Base-by-base conservation (phyloP, 805 yeast species). In the Dipodascopsis uninucleata region DNA sequence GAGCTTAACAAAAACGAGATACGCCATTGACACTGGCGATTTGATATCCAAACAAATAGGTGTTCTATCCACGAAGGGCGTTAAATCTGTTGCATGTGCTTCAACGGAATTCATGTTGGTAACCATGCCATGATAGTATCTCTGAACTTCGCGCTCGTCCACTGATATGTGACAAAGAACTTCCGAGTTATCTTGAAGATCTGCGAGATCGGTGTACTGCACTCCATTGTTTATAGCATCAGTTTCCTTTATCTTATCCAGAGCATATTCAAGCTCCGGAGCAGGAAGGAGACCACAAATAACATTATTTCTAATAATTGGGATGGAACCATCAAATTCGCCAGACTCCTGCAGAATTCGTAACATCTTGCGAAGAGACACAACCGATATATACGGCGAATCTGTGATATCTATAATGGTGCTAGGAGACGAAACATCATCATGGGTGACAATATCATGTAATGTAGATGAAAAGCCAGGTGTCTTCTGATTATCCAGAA, bases 261-360 rank as follows among this genome's bases (percentile, higher is more conserved):
- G 58, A n/a, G 72, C 71, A 47, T 69, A 66, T 47, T 77, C 80
- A 43, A 77, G 62, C 38, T 74, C 77, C 0, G 79, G 72, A 22
- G 71, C 75, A 25, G 75, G 71, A 4, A 77, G 49, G 4, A 75
- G 45, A 0, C 81, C 82, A 14, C 72, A 69, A 10, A 68, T 54
- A 61, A 67, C 29, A 41, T 58, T 48, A 10, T 59, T 59, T 36
- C 65, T 64, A n/a, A 74, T 56, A 4, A 77, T 59, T 1, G 81
- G 76, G 18, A 77, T 56, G 52, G 78, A 74, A 0, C 79, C 81
- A 59, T 77, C 82, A 18, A 74, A 57, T 37, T 75, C 63, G 2
- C 71, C 70, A 12, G 65, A 62, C 16, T 58, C 53, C 31, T 73
- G 77, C n/a, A 75, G 60, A 6, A 60, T 41, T 2, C 49, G 38